Evolutionary conservation across 2,329 filamentous ascomycete species (phyloP), one percentile per base, ranked within the genome.

Genomic region (Fusarium albosuccineum): DNA sequence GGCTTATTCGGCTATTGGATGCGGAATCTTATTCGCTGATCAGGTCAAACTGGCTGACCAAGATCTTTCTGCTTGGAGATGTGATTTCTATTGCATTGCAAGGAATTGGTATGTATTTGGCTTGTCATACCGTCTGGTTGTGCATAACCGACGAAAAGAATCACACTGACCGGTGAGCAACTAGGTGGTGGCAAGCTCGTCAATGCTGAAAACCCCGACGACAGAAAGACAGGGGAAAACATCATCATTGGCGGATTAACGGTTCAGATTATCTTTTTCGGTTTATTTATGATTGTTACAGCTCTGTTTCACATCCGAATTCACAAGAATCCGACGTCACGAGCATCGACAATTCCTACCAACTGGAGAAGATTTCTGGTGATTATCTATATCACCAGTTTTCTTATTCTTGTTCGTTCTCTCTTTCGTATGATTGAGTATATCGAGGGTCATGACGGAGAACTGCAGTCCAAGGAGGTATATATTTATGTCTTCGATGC

Each of bases 241-340:
- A 74, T 87, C 39, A 82, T 87, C 8, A 74, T 87, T 9, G 81
- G 64, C 2, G 86, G 86, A 5, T 73, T 89, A 1, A 73, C 82
- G 9, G 71, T 87, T 2, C 86, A 89, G 66, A 78, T 88, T 9
- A 40, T 85, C n/a, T 81, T 84, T 57, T 87, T 88, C 56, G 77
- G 77, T 3, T 74, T 86, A 40, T 88, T 88, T 65, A 75, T 86
- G 14, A 49, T 81, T 2, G 77, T 81, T 0, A 79, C 83, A 50
- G 30, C 16, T 8, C 48, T 13, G 50, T 67, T 27, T 80, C 62
- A 49, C 30, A 22, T 49, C 16, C 17, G 45, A 26, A 36, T 49
- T 5, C 10, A 17, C 13, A 49, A 34, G 45, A 49, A 36, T 9
- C 45, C 45, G 1, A 49, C 45, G 9, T 11, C 30, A 13, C 34